Evolutionary conservation across 2,329 filamentous ascomycete genomes (phyloP).

Genomic region (Cercospora sp.): DNA sequence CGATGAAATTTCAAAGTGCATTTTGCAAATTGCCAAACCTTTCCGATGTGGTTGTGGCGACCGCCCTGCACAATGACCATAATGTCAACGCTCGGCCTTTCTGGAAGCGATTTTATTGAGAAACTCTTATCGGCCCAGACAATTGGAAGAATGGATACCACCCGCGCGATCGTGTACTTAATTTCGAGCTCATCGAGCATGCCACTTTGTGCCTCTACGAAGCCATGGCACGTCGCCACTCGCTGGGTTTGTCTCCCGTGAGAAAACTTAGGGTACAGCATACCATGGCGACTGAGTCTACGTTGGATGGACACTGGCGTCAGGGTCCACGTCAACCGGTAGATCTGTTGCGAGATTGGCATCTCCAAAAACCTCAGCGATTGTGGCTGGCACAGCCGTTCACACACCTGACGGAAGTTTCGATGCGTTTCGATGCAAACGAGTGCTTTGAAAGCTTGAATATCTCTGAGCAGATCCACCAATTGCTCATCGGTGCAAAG

Average conservation of each 20-base stretch:
- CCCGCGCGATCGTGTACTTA: neutral
- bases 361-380: neutral
- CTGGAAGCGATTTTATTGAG: neutral
- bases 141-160: neutral
- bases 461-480: neutral
- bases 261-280: neutral
- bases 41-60: neutral
- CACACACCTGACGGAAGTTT: neutral
- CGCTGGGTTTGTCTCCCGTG: neutral
- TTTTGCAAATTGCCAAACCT: neutral
- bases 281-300: neutral
- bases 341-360: neutral
- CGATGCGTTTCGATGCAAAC: neutral
- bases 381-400: neutral
- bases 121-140: neutral
- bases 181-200: neutral
- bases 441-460: neutral
- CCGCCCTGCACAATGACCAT: neutral
- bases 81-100: neutral
- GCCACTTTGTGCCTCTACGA: neutral
- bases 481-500: neutral
- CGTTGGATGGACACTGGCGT: neutral
- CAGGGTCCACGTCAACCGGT: neutral
- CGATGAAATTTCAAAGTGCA: neutral
- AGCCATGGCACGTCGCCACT: neutral